Conservation (phyloP, 768 basidiomycete species). For the Phylloporus arenicola region DNA sequence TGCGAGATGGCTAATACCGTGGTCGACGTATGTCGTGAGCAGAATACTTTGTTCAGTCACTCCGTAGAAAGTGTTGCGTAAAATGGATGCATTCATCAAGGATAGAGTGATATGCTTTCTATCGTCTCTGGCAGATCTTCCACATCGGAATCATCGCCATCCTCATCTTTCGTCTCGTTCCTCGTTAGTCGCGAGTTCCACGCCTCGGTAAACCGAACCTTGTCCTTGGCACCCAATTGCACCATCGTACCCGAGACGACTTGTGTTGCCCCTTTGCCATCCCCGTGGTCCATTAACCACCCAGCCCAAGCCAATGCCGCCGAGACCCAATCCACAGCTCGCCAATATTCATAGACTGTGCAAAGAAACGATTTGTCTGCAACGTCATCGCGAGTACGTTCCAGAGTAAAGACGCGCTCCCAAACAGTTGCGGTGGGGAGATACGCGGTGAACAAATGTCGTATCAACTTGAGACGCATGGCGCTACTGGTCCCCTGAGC, state of each 20-base stretch:
- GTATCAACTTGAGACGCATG: conserved; percentile 28
- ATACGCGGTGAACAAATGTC: conserved; percentile 38
- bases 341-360: conserved; percentile 41
- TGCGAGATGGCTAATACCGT: neutral
- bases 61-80: too few relatives aligned
- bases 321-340: conserved; percentile 30
- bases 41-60: neutral
- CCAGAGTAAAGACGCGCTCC: conserved; percentile 37
- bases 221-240: conserved; percentile 24
- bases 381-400: conserved; percentile 14
- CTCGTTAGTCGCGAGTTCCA: conserved; percentile 28
- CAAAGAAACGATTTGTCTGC: conserved; percentile 17
- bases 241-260: conserved; percentile 32
- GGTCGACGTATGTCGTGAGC: too few relatives aligned
- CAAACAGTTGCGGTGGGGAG: conserved; percentile 42
- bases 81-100: conserved; percentile 3
- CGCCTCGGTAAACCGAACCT: conserved; percentile 31
- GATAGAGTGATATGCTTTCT: neutral
- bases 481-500: conserved; percentile 16
- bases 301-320: conserved; percentile 42
- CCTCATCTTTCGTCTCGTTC: conserved; percentile 7
- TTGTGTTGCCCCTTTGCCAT: conserved; percentile 37
- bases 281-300: conserved; percentile 41
- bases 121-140: conserved; percentile 14
- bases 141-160: conserved; percentile 5